Percentiles rank a stretch among this genome's conserved stretches.
phyloP scores from a whole-genome alignment of 495 filamentous ascomycete genomes.

The Penicillium cinerascens region DNA sequence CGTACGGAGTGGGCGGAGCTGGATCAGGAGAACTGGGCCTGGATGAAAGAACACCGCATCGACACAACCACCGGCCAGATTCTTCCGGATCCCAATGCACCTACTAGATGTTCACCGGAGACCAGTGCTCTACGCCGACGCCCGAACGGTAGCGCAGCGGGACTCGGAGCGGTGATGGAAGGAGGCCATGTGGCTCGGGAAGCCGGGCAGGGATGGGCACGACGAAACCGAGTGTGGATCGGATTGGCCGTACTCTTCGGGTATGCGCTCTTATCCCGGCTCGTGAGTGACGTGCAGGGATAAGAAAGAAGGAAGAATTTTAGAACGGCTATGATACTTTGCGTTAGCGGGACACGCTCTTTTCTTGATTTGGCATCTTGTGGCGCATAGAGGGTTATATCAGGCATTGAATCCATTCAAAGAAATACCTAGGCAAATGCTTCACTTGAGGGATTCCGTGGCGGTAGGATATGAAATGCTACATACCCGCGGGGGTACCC shows the following conservation, averaged over 20 bases:
- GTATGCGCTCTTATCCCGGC: conserved; percentile 74
- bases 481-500: too few species aligned
- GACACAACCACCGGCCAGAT: conserved; percentile 72
- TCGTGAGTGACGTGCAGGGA: conserved; percentile 57
- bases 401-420: conserved; percentile 2
- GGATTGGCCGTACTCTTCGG: conserved; percentile 63
- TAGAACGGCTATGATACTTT: conserved; percentile 1
- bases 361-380: conserved; percentile 16
- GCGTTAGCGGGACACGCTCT: conserved; percentile 16
- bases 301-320: conserved; percentile 13
- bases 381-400: conserved; percentile 16
- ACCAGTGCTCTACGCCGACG: conserved; percentile 64
- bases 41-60: conserved; percentile 81
- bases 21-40: conserved; percentile 88
- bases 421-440: too few species aligned
- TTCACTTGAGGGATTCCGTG: too few species aligned
- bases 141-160: conserved; percentile 62
- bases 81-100: conserved; percentile 40
- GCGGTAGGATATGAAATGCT: too few species aligned
- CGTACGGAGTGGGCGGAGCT: conserved; percentile 84
- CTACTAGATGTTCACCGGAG: conserved; percentile 54
- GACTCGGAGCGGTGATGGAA: conserved; percentile 76
- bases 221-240: conserved; percentile 71
- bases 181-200: conserved; percentile 68
- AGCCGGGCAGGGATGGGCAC: conserved; percentile 76